A percentile compares a stretch with the other conserved stretches of the same genome.
phyloP scores from a whole-genome alignment of 2,329 filamentous ascomycete genomes.

The Cercospora zeina region DNA sequence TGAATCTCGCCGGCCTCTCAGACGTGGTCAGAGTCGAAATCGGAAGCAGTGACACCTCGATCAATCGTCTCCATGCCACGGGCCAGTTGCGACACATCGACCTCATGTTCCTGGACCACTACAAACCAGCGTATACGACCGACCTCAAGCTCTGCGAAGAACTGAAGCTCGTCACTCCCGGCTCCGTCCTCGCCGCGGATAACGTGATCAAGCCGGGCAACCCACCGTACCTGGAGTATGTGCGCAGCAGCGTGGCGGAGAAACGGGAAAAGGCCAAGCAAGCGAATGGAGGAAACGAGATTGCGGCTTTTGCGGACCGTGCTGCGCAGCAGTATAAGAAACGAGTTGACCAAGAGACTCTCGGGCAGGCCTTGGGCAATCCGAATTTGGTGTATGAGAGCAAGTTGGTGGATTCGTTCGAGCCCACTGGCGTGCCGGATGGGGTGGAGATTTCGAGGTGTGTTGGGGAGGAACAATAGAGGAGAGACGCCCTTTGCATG shows the following conservation, averaged over 20 bases:
- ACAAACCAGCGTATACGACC: conserved; percentile 71
- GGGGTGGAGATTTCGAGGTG: conserved; percentile 67
- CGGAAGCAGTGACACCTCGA: conserved; percentile 66
- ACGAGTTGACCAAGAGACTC: conserved; percentile 50
- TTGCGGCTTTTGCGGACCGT: conserved; percentile 47
- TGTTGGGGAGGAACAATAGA: conserved; percentile 41
- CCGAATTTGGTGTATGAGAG: conserved; percentile 68
- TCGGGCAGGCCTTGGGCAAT: conserved; percentile 54
- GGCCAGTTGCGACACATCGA: conserved; percentile 63
- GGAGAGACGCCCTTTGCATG: too few relatives aligned
- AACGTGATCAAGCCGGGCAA: conserved; percentile 73
- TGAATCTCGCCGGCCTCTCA: conserved; percentile 71
- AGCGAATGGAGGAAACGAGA: conserved; percentile 34
- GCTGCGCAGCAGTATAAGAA: conserved; percentile 53
- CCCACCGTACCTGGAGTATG: conserved; percentile 69
- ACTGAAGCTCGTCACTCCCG: conserved; percentile 62
- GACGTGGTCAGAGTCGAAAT: conserved; percentile 70
- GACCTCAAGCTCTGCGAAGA: conserved; percentile 78
- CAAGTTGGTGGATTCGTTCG: conserved; percentile 63
- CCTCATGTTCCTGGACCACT: conserved; percentile 77
- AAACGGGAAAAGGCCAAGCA: conserved; percentile 39
- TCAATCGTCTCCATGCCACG: conserved; percentile 59
- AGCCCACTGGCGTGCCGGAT: conserved; percentile 67
- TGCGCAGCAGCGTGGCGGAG: conserved; percentile 62
- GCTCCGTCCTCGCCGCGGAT: conserved; percentile 66